These are phyloP conservation scores for Hypoxylon rubiginosum DNA, from an alignment of 2,329 filamentous ascomycete species.

Conservation along the genomic window DNA sequence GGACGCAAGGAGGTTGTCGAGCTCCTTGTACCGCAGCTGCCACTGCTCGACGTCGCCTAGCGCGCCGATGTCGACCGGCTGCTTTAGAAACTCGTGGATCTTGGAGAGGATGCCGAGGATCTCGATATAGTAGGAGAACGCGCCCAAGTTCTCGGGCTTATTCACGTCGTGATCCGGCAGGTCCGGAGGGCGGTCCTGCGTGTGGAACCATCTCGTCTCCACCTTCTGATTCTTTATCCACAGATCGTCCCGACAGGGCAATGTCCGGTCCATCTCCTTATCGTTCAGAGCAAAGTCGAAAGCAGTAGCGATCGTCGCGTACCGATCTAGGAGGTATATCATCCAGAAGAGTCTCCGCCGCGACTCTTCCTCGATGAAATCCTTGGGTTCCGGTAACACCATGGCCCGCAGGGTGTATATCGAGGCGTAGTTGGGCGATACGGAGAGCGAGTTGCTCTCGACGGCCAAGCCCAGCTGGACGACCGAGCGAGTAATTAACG, in stretches of 20 bases:
- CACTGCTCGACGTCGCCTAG: constrained; percentile 88
- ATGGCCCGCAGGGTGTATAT: constrained; percentile 92
- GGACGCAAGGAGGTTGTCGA: constrained; percentile 81
- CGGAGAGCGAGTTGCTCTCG: constrained; percentile 82
- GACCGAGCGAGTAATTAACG: constrained; percentile 87
- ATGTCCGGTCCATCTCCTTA: constrained; percentile 86
- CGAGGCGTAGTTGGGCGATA: constrained; percentile 83
- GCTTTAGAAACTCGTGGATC: constrained; percentile 89
- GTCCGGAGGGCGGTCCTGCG: constrained; percentile 59
- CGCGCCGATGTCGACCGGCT: constrained; percentile 88
- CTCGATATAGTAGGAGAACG: constrained; percentile 92
- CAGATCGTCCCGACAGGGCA: constrained; percentile 89
- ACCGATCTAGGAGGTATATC: constrained; percentile 90
- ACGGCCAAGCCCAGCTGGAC: constrained; percentile 89
- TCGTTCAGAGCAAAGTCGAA: constrained; percentile 93
- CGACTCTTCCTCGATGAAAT: constrained; percentile 92
- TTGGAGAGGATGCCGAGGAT: constrained; percentile 88
- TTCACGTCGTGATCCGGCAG: constrained; percentile 73
- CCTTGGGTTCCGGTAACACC: constrained; percentile 83
- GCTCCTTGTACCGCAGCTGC: constrained; percentile 87
- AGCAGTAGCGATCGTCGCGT: constrained; percentile 89
- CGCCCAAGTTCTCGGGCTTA: constrained; percentile 83
- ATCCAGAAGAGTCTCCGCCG: constrained; percentile 91
- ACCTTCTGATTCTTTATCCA: constrained; percentile 87
- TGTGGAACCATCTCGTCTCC: constrained; percentile 85